phyloP scores from a whole-genome alignment of 192 early-diverging fungal species.

The Lobosporangium transversale region DNA sequence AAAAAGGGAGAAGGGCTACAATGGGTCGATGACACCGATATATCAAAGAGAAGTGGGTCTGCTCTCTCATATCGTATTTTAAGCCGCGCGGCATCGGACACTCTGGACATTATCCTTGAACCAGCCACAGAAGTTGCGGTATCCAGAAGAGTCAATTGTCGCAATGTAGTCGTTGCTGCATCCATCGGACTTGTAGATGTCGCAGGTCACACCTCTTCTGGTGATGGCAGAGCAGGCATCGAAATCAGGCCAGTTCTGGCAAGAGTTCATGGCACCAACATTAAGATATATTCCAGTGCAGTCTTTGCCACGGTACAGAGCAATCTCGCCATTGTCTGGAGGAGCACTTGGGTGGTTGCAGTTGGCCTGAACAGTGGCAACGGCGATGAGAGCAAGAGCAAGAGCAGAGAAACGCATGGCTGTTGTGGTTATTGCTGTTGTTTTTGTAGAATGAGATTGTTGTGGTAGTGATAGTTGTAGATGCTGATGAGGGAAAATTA shows the following conservation, averaged over 20 bases:
- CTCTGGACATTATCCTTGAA: not conserved
- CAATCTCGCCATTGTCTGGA: not conserved
- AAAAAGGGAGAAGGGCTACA: too few relatives aligned
- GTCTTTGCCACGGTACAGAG: not conserved
- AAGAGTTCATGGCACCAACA: not conserved
- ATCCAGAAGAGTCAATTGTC: too few relatives aligned
- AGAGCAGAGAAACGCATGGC: not conserved
- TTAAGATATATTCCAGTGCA: not conserved
- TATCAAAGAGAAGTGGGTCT: too few relatives aligned
- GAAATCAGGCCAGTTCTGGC: conserved; percentile 5
- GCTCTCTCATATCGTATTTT: too few relatives aligned
- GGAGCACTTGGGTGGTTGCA: not conserved
- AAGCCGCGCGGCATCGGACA: not conserved
- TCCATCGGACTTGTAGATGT: too few relatives aligned
- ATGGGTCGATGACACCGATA: too few relatives aligned
- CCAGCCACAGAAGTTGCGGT: not conserved
- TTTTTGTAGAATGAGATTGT: too few relatives aligned
- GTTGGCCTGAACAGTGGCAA: not conserved
- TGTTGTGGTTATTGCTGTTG: too few relatives aligned
- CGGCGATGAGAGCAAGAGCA: not conserved
- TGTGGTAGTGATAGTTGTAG: too few relatives aligned
- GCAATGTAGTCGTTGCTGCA: too few relatives aligned
- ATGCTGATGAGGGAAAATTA: too few relatives aligned
- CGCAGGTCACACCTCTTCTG: too few relatives aligned
- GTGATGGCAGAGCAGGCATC: not conserved